A percentile compares a stretch with the other conserved stretches of the same genome.
Evolutionary conservation across 2,329 filamentous ascomycete genomes (phyloP).

Genomic region (Gnomoniopsis sp.): DNA sequence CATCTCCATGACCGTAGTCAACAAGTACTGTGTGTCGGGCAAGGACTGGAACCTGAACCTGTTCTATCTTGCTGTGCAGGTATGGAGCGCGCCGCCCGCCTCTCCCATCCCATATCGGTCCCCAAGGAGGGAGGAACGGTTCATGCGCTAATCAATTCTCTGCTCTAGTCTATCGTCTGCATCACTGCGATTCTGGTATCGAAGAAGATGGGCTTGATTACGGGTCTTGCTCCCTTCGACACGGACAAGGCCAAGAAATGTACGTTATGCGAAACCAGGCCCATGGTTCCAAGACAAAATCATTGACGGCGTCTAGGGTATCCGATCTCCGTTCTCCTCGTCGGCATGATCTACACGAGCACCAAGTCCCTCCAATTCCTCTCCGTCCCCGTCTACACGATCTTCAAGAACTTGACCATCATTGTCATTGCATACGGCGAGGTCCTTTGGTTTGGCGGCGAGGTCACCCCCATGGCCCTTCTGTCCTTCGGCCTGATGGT

Average conservation of each 20-base stretch:
- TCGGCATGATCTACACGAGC: conserved; percentile 98
- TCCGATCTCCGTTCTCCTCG: conserved; percentile 89
- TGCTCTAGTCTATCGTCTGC: conserved; percentile 75
- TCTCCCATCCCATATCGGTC: background rate
- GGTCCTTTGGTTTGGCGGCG: conserved; percentile 96
- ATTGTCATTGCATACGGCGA: conserved; percentile 98
- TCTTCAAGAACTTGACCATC: conserved; percentile 99
- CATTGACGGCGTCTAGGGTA: conserved; percentile 63
- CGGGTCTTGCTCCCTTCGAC: conserved; percentile 78
- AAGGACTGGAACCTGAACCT: conserved; percentile 93
- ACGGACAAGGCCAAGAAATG: conserved; percentile 88
- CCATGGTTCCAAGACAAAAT: background rate
- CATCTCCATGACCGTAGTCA: conserved; percentile 99
- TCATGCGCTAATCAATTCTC: background rate
- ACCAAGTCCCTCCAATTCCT: conserved; percentile 95
- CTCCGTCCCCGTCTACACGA: conserved; percentile 97
- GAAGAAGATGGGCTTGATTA: conserved; percentile 80
- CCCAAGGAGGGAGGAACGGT: background rate
- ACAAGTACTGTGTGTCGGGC: conserved; percentile 96
- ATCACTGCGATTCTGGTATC: conserved; percentile 77
- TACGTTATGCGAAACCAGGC: conserved; percentile 41
- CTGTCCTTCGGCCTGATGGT: conserved; percentile 98
- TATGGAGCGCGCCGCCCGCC: conserved; percentile 42
- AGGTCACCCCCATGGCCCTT: conserved; percentile 79
- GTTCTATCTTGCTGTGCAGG: conserved; percentile 89